Conservation (phyloP, 371 early-diverging fungal species). For the Blakeslea trispora region DNA sequence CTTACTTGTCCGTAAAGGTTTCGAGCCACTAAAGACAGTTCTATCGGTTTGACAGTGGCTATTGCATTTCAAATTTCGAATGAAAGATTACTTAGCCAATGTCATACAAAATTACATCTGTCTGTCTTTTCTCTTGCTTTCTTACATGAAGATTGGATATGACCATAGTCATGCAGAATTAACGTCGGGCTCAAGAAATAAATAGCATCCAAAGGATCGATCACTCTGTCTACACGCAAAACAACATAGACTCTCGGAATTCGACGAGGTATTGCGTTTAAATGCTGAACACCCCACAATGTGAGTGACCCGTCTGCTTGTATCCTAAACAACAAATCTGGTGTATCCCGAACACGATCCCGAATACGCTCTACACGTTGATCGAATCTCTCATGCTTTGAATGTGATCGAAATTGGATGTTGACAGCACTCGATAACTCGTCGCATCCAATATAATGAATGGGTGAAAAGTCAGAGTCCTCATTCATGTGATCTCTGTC, state of each 20-base stretch:
- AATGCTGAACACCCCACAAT: constrained; percentile 82
- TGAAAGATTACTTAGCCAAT: background rate
- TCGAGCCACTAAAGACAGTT: constrained; percentile 64
- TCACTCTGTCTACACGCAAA: constrained; percentile 62
- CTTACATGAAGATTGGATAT: constrained; percentile 51
- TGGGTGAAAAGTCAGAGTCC: constrained; percentile 41
- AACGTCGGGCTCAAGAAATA: constrained; percentile 63
- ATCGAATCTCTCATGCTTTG: constrained; percentile 32
- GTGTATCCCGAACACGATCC: constrained; percentile 71
- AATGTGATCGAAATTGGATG: constrained; percentile 35
- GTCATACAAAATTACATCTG: background rate
- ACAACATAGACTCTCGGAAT: constrained; percentile 71
- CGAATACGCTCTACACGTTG: constrained; percentile 51
- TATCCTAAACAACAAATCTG: constrained; percentile 76
- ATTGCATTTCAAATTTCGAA: constrained; percentile 1
- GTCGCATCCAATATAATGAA: constrained; percentile 70
- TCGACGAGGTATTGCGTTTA: constrained; percentile 63
- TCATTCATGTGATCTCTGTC: background rate
- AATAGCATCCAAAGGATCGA: constrained; percentile 54
- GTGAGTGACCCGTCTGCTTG: constrained; percentile 71
- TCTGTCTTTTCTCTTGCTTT: background rate
- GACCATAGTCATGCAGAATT: constrained; percentile 57
- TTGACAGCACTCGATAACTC: constrained; percentile 56
- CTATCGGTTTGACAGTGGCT: constrained; percentile 70
- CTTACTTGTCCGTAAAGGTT: constrained; percentile 63